Percentiles rank a stretch among this genome's conserved stretches.
Conservation (phyloP, 257 asterid genomes). For the Solanum chaucha region DNA sequence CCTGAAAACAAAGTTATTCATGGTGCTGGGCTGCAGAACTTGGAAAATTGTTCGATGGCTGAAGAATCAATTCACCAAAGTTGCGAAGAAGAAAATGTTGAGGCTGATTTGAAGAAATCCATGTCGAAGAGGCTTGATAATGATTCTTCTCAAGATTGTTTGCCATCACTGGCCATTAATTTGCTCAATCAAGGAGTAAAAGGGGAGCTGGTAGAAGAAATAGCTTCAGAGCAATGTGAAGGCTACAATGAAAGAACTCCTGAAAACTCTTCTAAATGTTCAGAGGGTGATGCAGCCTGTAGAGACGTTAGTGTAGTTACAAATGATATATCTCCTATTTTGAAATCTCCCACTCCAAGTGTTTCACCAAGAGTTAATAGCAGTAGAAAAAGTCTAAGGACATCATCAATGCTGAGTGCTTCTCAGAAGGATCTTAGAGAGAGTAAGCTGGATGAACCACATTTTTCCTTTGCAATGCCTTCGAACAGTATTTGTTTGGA, state of each 20-base stretch:
- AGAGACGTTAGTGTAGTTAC: slow-evolving; percentile 24
- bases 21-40: neutral
- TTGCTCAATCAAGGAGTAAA: slow-evolving; percentile 14
- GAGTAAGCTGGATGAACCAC: slow-evolving; percentile 22
- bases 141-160: slow-evolving; percentile 9
- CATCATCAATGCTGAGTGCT: slow-evolving; percentile 51
- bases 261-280: slow-evolving; percentile 24
- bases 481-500: slow-evolving; percentile 37
- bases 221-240: slow-evolving; percentile 19
- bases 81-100: neutral
- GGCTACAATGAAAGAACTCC: slow-evolving; percentile 14
- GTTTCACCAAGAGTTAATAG: slow-evolving; percentile 69
- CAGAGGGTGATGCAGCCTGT: slow-evolving; percentile 20
- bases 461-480: slow-evolving; percentile 41
- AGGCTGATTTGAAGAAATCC: neutral
- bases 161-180: slow-evolving; percentile 9
- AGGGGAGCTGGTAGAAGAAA: slow-evolving; percentile 5
- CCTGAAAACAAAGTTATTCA: slow-evolving; percentile 9
- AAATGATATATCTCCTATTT: slow-evolving; percentile 31
- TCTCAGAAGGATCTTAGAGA: slow-evolving; percentile 32
- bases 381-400: slow-evolving; percentile 71
- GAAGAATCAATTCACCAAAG: neutral
- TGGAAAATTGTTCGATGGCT: neutral
- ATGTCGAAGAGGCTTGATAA: neutral
- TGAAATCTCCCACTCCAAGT: slow-evolving; percentile 74